phyloP scores from a whole-genome alignment of 2,329 filamentous ascomycete species.

The Nemania sp. region DNA sequence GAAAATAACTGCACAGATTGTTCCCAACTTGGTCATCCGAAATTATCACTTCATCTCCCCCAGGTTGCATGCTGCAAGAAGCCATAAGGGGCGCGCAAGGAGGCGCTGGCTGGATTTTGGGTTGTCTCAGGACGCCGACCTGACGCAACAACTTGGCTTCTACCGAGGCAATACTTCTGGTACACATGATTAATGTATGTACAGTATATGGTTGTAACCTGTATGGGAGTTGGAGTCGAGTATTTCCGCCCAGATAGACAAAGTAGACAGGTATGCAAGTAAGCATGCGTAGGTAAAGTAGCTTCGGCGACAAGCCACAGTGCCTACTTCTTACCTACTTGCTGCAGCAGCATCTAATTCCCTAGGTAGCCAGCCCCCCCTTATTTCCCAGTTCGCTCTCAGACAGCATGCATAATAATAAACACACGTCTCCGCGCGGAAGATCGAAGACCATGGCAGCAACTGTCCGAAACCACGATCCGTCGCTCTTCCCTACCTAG shows the following conservation, averaged over 20 bases:
- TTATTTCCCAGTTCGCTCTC: neutral
- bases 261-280: no score
- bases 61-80: conserved; percentile 16
- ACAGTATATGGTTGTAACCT: neutral
- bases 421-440: neutral
- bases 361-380: neutral
- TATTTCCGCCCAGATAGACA: neutral
- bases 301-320: conserved; percentile 12
- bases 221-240: neutral
- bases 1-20: neutral
- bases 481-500: conserved; percentile 1
- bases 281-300: neutral
- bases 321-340: no score
- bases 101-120: conserved; percentile 1
- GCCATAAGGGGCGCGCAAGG: conserved; percentile 12
- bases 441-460: conserved; percentile 18
- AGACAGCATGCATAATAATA: neutral
- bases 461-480: conserved; percentile 27
- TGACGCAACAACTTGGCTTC: no score
- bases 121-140: neutral
- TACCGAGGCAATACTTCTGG: neutral
- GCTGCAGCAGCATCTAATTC: neutral
- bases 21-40: neutral
- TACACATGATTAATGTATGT: neutral
- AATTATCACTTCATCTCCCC: neutral